Evolutionary conservation across 2,329 filamentous ascomycete genomes (phyloP), one percentile per base, ranked within the genome.

Genomic region (Colletotrichum incanum): DNA sequence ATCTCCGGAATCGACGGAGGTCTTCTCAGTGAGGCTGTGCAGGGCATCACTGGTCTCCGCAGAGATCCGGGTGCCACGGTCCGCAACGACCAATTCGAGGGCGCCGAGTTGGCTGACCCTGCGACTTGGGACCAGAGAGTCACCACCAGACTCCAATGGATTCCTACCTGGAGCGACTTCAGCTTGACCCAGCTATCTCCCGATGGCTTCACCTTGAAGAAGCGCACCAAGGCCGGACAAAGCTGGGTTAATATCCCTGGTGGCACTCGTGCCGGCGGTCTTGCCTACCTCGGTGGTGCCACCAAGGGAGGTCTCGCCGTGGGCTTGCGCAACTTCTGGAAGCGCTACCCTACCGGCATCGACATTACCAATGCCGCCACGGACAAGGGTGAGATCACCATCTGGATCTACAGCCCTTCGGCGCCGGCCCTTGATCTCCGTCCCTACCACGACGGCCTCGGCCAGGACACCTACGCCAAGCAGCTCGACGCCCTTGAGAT

Each of bases 241-340:
- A 85, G 84, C 65, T 91, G 89, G 89, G 80, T 91, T 1, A 89
- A 87, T 1, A 87, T 91, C 14, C 86, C 88, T 0, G 89, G 87
- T 0, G 88, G 88, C 2, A 88, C 86, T 1, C 84, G 88, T 1
- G 84, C 90, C 1, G 86, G 85, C 0, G 90, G 90, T 0, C 79
- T 91, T 0, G 88, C 85, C 0, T 92, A 91, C 73, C 84, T 92
- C 0, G 90, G 90, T 2, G 86, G 87, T 12, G 87, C 89, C 6
- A 86, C 83, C 0, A 79, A 81, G 3, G 90, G 90, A n/a, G 90
- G 90, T 16, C 81, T 92, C 1, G 89, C 87, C 1, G 77, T 92
- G 6, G 89, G 88, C 0, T 82, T 90, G 58, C 85, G 87, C 3
- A 86, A 91, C 75, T 92, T 92, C 77, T 92, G 90, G 90, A 88